phyloP scores from a whole-genome alignment of 192 early-diverging fungal genomes.

The Rhizoclosmatium globosum region DNA sequence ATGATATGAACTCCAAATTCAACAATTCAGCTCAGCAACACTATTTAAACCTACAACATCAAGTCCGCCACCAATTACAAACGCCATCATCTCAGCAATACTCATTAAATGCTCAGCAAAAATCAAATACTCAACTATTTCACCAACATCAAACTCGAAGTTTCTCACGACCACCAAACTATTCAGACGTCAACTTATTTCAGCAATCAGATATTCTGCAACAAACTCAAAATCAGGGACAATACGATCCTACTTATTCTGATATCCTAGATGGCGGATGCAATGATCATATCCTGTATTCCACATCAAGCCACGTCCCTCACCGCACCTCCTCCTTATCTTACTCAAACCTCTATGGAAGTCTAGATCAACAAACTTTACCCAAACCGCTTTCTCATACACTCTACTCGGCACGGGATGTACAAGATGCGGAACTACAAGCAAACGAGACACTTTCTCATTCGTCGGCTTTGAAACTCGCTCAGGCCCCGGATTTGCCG shows the following conservation, averaged over 20 bases:
- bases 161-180: background rate
- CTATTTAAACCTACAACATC: background rate
- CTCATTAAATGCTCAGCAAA: background rate
- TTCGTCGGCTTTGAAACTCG: slow-evolving; percentile 6
- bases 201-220: background rate
- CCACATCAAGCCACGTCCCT: too few relatives aligned
- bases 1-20: too few relatives aligned
- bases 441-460: background rate
- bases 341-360: too few relatives aligned
- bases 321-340: too few relatives aligned
- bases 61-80: slow-evolving; percentile 2
- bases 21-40: background rate
- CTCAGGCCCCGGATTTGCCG: slow-evolving; percentile 19
- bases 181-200: too few relatives aligned
- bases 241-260: too few relatives aligned
- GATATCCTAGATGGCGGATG: too few relatives aligned
- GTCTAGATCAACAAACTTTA: too few relatives aligned
- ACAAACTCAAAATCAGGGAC: background rate
- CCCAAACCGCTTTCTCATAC: too few relatives aligned
- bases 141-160: background rate
- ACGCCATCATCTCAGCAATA: background rate
- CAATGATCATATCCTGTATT: too few relatives aligned
- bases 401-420: too few relatives aligned
- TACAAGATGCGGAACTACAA: too few relatives aligned
- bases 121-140: background rate